Base-by-base conservation (phyloP, 179 eudicot genomes). In the Silene coronaria region DNA sequence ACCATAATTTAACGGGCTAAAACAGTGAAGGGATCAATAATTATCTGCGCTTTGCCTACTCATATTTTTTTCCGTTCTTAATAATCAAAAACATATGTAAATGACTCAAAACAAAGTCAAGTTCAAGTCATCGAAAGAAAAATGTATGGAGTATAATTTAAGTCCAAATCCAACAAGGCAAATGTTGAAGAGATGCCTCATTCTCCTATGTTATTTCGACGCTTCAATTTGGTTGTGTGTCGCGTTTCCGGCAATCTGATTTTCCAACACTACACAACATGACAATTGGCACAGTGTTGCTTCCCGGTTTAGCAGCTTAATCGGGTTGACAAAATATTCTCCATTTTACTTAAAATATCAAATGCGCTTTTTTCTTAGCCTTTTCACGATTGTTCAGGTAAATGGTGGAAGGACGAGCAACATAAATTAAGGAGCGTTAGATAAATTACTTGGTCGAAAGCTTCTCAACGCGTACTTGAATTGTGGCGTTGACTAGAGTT, bases 401-500 rank as follows among this genome's bases (percentile, higher is more conserved):
- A 64, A 34, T 32, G 10, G 69, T 6, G 42, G 51, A 68, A 23
- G 72, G 22, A 4, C 12, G 9, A 11, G 57, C 10, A 45, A 68
- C 19, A 22, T 4, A 68, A 53, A 42, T 9, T 11, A 42, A 51
- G 57, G 30, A 68, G 36, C 46, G 63, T 13, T 1, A 59, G 70
- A 72, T 79, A 4, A 68, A 87, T 85, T 87, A 93, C 98, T 89
- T 90, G 78, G 89, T 91, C 32, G 96, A 84, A 78, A 86, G 88
- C 83, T 88, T 90, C 85, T 93, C 98, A 34, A 91, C 82, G 27
- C 97, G 98, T 45, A 93, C 88, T 84, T 87, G 92, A 78, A 93
- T 86, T 67, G 70, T 82, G 63, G 82, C 83, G 82, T 87, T 88
- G 46, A 76, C 77, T 24, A 86, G 77, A 58, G 96, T 91, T 85